Percentiles rank a stretch among this genome's conserved stretches.
These are phyloP conservation scores for Botryotinia calthae DNA, from an alignment of 2,329 filamentous ascomycete species.

Conservation along the genomic window DNA sequence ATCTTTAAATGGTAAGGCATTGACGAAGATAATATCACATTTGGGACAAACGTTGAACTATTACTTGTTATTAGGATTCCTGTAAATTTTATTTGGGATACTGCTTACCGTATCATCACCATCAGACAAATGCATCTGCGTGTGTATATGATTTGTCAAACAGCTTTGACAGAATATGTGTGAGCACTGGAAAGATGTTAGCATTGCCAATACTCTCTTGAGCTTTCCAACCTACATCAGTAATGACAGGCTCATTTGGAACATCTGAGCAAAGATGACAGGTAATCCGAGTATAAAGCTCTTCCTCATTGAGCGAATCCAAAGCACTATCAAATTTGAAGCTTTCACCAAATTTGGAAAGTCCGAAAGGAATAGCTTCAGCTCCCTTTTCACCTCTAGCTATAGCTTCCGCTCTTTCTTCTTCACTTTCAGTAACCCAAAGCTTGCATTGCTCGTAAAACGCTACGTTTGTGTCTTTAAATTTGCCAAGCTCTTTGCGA, in stretches of 20 bases:
- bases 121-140: background rate
- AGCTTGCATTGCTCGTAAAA: conserved; percentile 36
- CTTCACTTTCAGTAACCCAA: conserved; percentile 26
- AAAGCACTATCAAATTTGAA: conserved; percentile 35
- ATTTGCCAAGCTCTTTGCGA: conserved; percentile 18
- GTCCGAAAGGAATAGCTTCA: conserved; percentile 31
- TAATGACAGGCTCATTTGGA: conserved; percentile 45
- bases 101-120: background rate
- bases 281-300: conserved; percentile 37
- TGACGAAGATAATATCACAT: conserved; percentile 28
- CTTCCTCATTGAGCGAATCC: conserved; percentile 37
- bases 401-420: background rate
- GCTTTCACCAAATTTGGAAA: conserved; percentile 34
- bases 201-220: background rate
- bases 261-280: conserved; percentile 46
- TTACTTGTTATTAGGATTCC: background rate
- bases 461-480: conserved; percentile 19
- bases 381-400: conserved; percentile 18
- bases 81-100: too few relatives aligned
- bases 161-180: conserved; percentile 57
- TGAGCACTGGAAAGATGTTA: conserved; percentile 42
- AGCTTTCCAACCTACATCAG: conserved; percentile 33
- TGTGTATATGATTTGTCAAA: conserved; percentile 37
- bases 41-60: conserved; percentile 26
- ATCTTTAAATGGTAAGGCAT: conserved; percentile 9